Evolutionary conservation across 345 rosid species (phyloP).

Genomic region (Draba incana): DNA sequence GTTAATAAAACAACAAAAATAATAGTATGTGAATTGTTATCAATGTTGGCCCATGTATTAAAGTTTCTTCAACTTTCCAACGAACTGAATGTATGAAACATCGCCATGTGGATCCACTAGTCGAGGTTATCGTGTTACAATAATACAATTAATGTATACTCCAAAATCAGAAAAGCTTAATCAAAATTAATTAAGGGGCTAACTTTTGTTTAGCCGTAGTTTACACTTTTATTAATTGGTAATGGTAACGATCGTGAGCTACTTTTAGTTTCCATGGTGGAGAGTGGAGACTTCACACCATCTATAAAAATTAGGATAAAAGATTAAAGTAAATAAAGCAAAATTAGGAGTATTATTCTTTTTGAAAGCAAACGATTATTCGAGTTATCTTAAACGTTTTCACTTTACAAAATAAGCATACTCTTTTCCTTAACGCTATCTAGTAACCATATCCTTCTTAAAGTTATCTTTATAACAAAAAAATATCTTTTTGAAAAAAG

Average conservation of each 20-base stretch:
- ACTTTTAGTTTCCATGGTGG: background rate
- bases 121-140: conserved; percentile 6
- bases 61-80: conserved; percentile 28
- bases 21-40: conserved; percentile 4
- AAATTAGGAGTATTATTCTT: no score
- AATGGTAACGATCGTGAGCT: background rate
- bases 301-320: background rate
- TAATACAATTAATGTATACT: background rate
- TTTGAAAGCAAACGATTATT: background rate
- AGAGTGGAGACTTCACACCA: conserved; percentile 22
- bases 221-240: conserved; percentile 3
- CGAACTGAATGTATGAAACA: background rate
- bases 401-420: conserved; percentile 20
- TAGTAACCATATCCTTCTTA: background rate
- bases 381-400: conserved; percentile 3
- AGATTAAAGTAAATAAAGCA: conserved; percentile 26
- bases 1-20: conserved; percentile 15
- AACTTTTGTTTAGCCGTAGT: conserved; percentile 22
- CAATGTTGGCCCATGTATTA: conserved; percentile 25
- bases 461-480: background rate
- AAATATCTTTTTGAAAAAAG: background rate
- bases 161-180: background rate
- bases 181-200: conserved; percentile 12
- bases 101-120: conserved; percentile 33
- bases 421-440: background rate